Evolutionary conservation across 306 rosid genomes (phyloP).

Genomic region (Rosa lucieae): DNA sequence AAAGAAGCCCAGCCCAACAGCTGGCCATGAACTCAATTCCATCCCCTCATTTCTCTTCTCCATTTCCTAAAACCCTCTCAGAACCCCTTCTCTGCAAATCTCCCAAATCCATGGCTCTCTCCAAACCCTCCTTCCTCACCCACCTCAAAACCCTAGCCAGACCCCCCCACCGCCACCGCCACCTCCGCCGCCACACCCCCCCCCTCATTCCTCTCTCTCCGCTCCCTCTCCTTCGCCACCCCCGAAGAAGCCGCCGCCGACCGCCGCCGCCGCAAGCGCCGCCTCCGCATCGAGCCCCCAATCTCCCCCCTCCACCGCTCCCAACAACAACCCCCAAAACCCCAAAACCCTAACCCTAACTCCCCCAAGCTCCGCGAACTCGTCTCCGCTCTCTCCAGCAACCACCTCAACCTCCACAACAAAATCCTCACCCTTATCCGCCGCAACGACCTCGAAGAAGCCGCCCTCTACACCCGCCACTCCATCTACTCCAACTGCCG

Average conservation of each 20-base stretch:
- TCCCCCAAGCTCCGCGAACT: slow-evolving; percentile 85
- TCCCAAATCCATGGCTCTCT: slow-evolving; percentile 58
- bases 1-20: background rate
- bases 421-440: slow-evolving; percentile 68
- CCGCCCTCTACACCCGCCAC: too few relatives aligned
- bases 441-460: too few relatives aligned
- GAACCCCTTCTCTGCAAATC: background rate
- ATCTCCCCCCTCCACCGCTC: slow-evolving; percentile 73
- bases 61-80: background rate
- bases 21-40: too few relatives aligned
- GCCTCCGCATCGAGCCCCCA: slow-evolving; percentile 95
- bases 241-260: slow-evolving; percentile 98
- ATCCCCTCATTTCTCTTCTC: background rate
- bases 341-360: slow-evolving; percentile 59
- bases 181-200: slow-evolving; percentile 5
- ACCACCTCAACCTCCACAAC: slow-evolving; percentile 84
- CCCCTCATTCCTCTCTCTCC: slow-evolving; percentile 43
- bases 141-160: slow-evolving; percentile 49
- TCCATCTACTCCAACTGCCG: too few relatives aligned
- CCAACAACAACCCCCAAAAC: slow-evolving; percentile 36
- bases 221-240: slow-evolving; percentile 74
- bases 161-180: slow-evolving; percentile 28
- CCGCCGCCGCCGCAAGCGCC: slow-evolving; percentile 95
- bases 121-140: slow-evolving; percentile 52
- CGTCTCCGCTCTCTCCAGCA: slow-evolving; percentile 69